phyloP scores from a whole-genome alignment of 164 flowering plant species.

The Liquidambar formosana region DNA sequence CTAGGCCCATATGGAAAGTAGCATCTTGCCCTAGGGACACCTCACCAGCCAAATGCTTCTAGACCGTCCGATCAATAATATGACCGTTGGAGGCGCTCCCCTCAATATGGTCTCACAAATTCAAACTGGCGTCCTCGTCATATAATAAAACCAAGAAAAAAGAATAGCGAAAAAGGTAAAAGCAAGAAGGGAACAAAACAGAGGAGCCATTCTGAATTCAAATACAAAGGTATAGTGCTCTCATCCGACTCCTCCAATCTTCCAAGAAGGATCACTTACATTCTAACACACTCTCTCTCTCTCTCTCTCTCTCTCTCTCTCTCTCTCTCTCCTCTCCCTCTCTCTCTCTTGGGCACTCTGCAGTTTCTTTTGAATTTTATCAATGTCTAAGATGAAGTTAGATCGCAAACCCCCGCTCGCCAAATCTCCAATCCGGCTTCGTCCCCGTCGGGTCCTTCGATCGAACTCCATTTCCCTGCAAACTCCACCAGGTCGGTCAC shows the following conservation, averaged over 20 bases:
- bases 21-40: neutral
- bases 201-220: too few species aligned
- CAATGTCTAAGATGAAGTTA: slow-evolving; percentile 46
- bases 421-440: slow-evolving; percentile 51
- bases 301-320: neutral
- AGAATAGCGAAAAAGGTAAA: neutral
- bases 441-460: slow-evolving; percentile 52
- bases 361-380: neutral
- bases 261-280: too few species aligned
- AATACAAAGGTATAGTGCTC: neutral
- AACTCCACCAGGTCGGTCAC: slow-evolving; percentile 52
- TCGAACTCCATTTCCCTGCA: slow-evolving; percentile 34
- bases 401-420: slow-evolving; percentile 68
- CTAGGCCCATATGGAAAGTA: too few species aligned
- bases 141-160: slow-evolving; percentile 1
- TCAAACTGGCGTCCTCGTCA: slow-evolving; percentile 9
- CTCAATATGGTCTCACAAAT: neutral
- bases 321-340: neutral
- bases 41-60: neutral
- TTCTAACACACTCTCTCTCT: too few species aligned
- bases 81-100: slow-evolving; percentile 47
- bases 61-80: slow-evolving; percentile 34
- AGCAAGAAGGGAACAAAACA: too few species aligned
- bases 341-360: too few species aligned
- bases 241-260: neutral